phyloP scores from a whole-genome alignment of 371 early-diverging fungal genomes.

The Coemansia sp. region DNA sequence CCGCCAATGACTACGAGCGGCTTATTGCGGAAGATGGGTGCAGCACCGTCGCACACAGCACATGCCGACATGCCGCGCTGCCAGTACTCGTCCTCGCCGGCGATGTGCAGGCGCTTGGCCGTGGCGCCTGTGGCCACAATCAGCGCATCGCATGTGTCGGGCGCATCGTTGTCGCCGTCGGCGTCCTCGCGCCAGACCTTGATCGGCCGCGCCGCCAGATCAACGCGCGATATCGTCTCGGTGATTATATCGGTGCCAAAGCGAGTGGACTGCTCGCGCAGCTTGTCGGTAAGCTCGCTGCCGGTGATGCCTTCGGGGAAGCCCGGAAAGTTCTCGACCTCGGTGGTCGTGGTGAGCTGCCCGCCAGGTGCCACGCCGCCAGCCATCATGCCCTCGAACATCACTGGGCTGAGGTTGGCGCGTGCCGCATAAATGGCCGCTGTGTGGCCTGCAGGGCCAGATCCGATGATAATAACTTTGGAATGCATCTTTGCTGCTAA shows the following conservation, averaged over 20 bases:
- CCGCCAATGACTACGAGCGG: conserved; percentile 95
- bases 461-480: conserved; percentile 69
- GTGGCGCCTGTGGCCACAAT: conserved; percentile 98
- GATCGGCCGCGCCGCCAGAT: conserved; percentile 78
- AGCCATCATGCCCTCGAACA: conserved; percentile 98
- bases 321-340: conserved; percentile 88
- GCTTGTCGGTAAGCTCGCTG: conserved; percentile 71
- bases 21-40: conserved; percentile 95
- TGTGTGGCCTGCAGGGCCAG: conserved; percentile 95
- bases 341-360: conserved; percentile 90
- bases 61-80: conserved; percentile 98
- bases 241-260: conserved; percentile 85
- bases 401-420: conserved; percentile 85
- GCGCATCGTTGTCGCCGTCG: conserved; percentile 62
- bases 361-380: conserved; percentile 65
- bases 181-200: conserved; percentile 86
- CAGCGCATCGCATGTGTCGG: conserved; percentile 78
- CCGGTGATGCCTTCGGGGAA: conserved; percentile 86
- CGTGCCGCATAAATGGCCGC: conserved; percentile 95
- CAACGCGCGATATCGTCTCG: conserved; percentile 87
- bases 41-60: conserved; percentile 99
- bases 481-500: conserved; percentile 29
- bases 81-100: conserved; percentile 86
- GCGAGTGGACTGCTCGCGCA: conserved; percentile 76
- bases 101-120: conserved; percentile 86